Base-by-base conservation (phyloP, 768 basidiomycete genomes). In the Kwoniella sp. region DNA sequence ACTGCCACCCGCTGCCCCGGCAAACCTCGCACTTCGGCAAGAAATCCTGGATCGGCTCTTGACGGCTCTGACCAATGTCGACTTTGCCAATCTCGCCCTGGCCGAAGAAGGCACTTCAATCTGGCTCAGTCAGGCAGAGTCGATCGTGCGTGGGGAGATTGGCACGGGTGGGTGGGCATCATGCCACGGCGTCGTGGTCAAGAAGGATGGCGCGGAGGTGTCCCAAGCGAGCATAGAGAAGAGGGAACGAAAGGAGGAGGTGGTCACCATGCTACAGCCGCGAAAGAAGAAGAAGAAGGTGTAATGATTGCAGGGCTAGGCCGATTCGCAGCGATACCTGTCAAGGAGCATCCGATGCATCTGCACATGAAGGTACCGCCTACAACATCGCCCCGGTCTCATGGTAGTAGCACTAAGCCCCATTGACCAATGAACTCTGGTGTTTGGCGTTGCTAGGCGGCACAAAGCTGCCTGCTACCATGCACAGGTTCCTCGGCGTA, bases 401-500 rank as follows among this genome's bases (percentile, higher is more conserved):
- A 41, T 10, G 17, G 23, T 26, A 41, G 27, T 25, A 39, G n/a
- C 7, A 7, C 22, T 41, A 41, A 14, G 23, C 22, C 22, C 40
- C 40, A 41, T 41, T 33, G 31, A 14, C 4, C n/a, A 19, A 25
- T n/a, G 28, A 31, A n/a, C 0, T 17, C 20, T 33, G 31, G 14
- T 46, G 32, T n/a, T 33, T 37, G 9, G 36, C 28, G 37, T 59
- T 62, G 34, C 67, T 65, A 8, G 69, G 69, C 3, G 69, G 63
- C 15, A 70, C 32, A 32, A 67, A 70, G 11, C 44, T 79, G 5
- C 93, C 93, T 15, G 87, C 86, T 38, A 87, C 88, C 50, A 98
- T 76, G 73, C 89, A 92, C 28, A 99, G 80, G 74, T 99, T 99
- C 12, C 93, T 82, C 25, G 90, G 83, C 8, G 95, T 98, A 67